Evolutionary conservation across 169 alveolate genomes (phyloP), one percentile per base, ranked within the genome.

Genomic region (Cryptosporidium felis): DNA sequence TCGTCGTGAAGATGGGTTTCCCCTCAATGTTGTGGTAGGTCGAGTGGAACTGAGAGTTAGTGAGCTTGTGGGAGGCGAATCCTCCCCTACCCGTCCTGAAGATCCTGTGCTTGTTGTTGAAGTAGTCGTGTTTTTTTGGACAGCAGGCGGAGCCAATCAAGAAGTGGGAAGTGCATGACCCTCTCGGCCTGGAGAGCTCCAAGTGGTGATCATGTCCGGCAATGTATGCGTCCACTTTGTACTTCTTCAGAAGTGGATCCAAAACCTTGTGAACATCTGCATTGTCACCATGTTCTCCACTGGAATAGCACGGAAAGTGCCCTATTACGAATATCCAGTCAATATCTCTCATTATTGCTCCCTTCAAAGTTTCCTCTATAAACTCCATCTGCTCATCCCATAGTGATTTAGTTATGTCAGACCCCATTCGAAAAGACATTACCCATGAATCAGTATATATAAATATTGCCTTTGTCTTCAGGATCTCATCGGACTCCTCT

Each of bases 381-480:
- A 92, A 97, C 0, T 66, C 88, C 97, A 97, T 94, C 9, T 95
- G 96, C 56, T 82, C 90, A 26, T 92, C 89, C 65, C 93, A 90
- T 47, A 94, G 28, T n/a, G 6, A 23, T 10, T 34, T 36, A 26
- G 46, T 93, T 49, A 92, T 90, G 49, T 92, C 91, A 79, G 91
- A 91, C 28, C 97, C 97, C 79, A 95, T 92, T 36, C 92, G 88
- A 28, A 90, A 44, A 12, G 97, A 92, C 28, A 95, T 90, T 18
- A 95, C 88, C 97, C 97, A 94, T 21, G 97, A 93, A 89, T 95
- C 97, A 1, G 94, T 88, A 91, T 94, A 95, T 16, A 93, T 82
- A 79, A 95, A 90, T 0, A 79, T 44, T 16, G 89, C 89, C 32
- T 23, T 51, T 5, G 79, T 74, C 18, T 74, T 56, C n/a, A 60